A percentile compares a stretch with the other conserved stretches of the same genome.
Evolutionary conservation across 192 early-diverging fungal genomes (phyloP).

Genomic region (Cetraspora pellucida): DNA sequence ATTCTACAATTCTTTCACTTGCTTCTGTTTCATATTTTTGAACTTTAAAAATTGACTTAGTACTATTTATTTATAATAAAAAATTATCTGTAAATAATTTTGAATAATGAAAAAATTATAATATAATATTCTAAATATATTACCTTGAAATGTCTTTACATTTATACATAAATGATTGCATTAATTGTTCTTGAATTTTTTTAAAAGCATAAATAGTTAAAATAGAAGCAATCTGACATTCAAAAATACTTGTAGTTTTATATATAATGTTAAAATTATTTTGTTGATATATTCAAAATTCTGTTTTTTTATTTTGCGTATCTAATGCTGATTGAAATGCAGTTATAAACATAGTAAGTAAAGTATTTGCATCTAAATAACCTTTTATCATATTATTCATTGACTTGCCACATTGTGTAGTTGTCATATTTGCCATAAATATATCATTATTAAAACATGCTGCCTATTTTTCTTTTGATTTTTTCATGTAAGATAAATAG

Average conservation of each 20-base stretch:
- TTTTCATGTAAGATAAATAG: background rate
- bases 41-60: background rate
- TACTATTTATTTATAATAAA: background rate
- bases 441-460: background rate
- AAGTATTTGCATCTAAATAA: slow-evolving; percentile 15
- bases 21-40: background rate
- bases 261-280: background rate
- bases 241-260: background rate
- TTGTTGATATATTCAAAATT: background rate
- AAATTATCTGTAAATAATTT: background rate
- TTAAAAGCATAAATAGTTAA: background rate
- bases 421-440: slow-evolving; percentile 5
- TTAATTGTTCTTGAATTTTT: slow-evolving; percentile 18
- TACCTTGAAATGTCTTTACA: slow-evolving; percentile 1
- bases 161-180: background rate
- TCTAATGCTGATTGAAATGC: slow-evolving; percentile 15
- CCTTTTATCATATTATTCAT: slow-evolving; percentile 4
- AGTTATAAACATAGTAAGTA: background rate
- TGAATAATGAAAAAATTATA: background rate
- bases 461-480: background rate
- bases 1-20: background rate
- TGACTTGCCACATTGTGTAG: background rate
- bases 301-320: background rate
- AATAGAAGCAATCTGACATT: background rate
- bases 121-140: slow-evolving; percentile 11